Base-by-base conservation (phyloP, 2,329 filamentous ascomycete genomes). In the Mycocentrospora acerina region DNA sequence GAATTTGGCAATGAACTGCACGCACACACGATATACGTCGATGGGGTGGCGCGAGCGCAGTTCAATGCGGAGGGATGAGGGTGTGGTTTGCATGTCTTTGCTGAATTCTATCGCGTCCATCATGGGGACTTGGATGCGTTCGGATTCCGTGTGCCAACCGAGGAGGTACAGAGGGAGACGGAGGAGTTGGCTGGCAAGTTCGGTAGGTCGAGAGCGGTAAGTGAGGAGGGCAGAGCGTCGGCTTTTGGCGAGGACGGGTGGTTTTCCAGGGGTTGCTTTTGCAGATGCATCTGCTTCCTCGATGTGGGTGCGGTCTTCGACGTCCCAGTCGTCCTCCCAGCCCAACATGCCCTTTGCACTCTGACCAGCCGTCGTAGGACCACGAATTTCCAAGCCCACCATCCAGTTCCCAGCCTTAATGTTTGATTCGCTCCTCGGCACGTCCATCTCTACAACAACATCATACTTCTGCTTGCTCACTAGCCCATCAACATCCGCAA, bases 401-500 rank as follows among this genome's bases (percentile, higher is more conserved):
- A 98, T 98, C 74, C 96, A 97, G 70, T 97, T 97, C 18, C 93
- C 93, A 11, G 80, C 79, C 2, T 78, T 79, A 15, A 86, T 70
- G 58, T 98, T 98, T 2, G 76, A 69, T 0, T 81, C 82, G 2
- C 88, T 93, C 27, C 85, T 82, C 13, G 93, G 93, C 47, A 98
- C 75, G 3, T 80, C 78, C 22, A 98, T 75, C 15, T 81, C 75
- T 2, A 97, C 75, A 4, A 79, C 77, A 28, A 98, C 78, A 65
- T 97, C 90, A 74, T 98, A 98, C 32, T 83, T 78, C 64, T 96
- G 91, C 31, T 46, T 93, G 71, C 31, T 79, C 74, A 14, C 73
- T 54, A 51, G 51, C 1, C 55, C 58, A 1, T 47, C 35, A 10
- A 84, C 62, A 13, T 64, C 57, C 3, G 73, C 72, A 2, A 70